A percentile compares a stretch with the other conserved stretches of the same genome.
phyloP scores from a whole-genome alignment of 345 rosid species.

The Brassica cretica region DNA sequence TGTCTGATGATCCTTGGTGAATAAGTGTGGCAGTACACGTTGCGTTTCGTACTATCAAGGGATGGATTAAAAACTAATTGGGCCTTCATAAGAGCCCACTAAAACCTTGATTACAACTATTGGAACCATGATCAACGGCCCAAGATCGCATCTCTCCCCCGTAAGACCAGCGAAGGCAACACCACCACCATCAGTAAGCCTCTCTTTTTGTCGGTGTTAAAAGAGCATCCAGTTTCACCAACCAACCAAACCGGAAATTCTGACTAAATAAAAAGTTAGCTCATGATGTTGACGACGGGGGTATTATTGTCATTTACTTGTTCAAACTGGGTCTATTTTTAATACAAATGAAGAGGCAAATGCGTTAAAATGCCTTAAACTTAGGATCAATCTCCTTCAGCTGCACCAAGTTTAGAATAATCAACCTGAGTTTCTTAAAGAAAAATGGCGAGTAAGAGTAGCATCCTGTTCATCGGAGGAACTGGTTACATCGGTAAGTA shows the following conservation, averaged over 20 bases:
- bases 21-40: background rate
- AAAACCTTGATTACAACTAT: background rate
- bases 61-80: background rate
- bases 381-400: conserved; percentile 15
- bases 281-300: background rate
- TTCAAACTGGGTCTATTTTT: background rate
- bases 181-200: background rate
- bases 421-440: background rate
- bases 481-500: conserved; percentile 40
- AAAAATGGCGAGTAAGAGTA: conserved; percentile 42
- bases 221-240: background rate
- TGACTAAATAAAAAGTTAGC: background rate
- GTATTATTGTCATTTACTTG: background rate
- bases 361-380: background rate
- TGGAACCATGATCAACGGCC: background rate
- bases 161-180: background rate
- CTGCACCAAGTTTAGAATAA: background rate
- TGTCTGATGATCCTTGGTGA: background rate
- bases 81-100: background rate
- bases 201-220: background rate
- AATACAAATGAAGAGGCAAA: background rate
- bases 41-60: background rate
- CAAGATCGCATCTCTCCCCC: background rate
- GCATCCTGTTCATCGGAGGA: conserved; percentile 43
- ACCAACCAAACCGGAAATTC: conserved; percentile 6